phyloP scores from a whole-genome alignment of 1,139 yeast genomes.

The Blastobotrys serpentis region DNA sequence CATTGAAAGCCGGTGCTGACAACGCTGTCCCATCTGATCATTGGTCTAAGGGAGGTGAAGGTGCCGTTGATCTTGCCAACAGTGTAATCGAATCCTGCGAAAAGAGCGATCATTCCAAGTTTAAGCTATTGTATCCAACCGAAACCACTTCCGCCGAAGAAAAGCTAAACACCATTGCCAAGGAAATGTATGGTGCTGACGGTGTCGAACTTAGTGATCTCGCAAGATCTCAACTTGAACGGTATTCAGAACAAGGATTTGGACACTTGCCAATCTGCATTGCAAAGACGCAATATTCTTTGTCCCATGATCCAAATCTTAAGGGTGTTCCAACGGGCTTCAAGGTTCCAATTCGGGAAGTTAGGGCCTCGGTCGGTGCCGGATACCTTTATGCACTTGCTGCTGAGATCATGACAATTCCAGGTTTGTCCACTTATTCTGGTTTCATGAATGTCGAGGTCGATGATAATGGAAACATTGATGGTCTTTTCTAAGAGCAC shows the following conservation, averaged over 20 bases:
- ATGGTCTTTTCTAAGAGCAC: constrained; percentile 70
- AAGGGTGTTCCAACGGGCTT: constrained; percentile 98
- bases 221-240: constrained; percentile 80
- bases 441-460: constrained; percentile 98
- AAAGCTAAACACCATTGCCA: constrained; percentile 79
- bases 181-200: constrained; percentile 92
- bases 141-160: constrained; percentile 68
- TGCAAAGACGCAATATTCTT: constrained; percentile 96
- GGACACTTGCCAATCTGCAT: constrained; percentile 92
- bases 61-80: constrained; percentile 84
- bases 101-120: constrained; percentile 51
- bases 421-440: constrained; percentile 95
- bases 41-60: constrained; percentile 97
- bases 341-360: constrained; percentile 90
- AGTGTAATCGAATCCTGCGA: constrained; percentile 71
- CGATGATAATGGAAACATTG: constrained; percentile 87
- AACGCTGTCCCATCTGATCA: constrained; percentile 95
- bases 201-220: constrained; percentile 83
- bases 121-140: constrained; percentile 72
- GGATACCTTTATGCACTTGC: constrained; percentile 96
- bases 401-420: constrained; percentile 95
- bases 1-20: constrained; percentile 86
- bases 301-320: constrained; percentile 88
- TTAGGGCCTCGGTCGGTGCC: constrained; percentile 93
- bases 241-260: constrained; percentile 86